Percentiles rank a stretch among this genome's conserved stretches.
Evolutionary conservation across 306 rosid genomes (phyloP).

Genomic region (Casuarina glauca): DNA sequence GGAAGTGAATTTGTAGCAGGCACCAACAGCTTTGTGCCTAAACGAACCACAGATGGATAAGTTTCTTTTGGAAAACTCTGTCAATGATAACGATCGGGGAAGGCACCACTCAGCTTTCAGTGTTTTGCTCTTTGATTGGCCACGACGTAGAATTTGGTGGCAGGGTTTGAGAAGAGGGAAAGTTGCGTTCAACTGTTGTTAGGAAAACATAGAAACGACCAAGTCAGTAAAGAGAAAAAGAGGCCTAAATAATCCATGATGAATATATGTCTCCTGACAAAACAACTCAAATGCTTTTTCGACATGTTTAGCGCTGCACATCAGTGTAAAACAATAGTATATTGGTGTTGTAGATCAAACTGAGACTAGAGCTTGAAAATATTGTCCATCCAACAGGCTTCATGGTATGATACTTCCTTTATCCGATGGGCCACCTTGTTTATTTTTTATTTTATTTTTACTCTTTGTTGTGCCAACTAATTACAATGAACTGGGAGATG

Average conservation of each 20-base stretch:
- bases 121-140: neutral
- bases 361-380: neutral
- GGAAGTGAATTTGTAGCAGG: neutral
- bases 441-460: too few relatives aligned
- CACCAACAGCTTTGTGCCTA: neutral
- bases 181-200: neutral
- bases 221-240: neutral
- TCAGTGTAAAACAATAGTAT: neutral
- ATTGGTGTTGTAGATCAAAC: neutral
- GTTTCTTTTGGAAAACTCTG: neutral
- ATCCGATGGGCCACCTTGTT: too few relatives aligned
- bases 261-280: neutral
- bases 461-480: too few relatives aligned
- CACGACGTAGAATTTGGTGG: neutral
- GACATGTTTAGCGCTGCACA: neutral
- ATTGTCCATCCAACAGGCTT: neutral
- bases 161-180: neutral
- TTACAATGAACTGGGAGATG: too few relatives aligned
- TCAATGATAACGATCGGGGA: neutral
- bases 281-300: neutral
- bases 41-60: neutral
- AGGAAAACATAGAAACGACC: neutral
- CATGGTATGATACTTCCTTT: too few relatives aligned
- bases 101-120: neutral
- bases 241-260: neutral